Evolutionary conservation across 345 rosid genomes (phyloP), one percentile per base, ranked within the genome.

Genomic region (Eucalyptus regnans): DNA sequence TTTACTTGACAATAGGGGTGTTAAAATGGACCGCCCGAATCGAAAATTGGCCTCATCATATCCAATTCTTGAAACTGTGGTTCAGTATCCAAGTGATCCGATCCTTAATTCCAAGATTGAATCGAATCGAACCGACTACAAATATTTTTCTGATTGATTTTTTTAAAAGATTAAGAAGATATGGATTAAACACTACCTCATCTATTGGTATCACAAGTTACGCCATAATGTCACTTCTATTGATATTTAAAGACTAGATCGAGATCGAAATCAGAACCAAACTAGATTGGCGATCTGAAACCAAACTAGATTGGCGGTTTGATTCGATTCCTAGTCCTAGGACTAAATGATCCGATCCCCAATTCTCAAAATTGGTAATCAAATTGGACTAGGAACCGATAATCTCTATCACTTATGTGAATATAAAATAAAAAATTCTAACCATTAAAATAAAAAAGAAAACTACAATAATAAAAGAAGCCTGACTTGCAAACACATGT

Each of bases 81-180:
- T 50, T 50, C 1, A 7, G 4, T 7, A 52, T 0, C 56, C 2
- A 18, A 52, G 0, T 1, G 2, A 3, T 18, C 4, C 0, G 1
- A 52, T 52, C 25, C 23, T 0, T 0, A 2, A 52, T 52, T 52
- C 10, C 5, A 52, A 8, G 0, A 52, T 4, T 7, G 25, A 52
- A 7, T 52, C 1, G 5, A 2, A 52, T 52, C 0, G 5, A 52
- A 52, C 1, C 0, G 1, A 52, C 0, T 8, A 20, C 2, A 3
- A 7, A 52, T 20, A 20, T 20, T 50, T 7, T 44, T 52, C 7
- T 52, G 0, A 52, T 52, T 52, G 18, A 16, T 17, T 52, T 52
- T 17, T 3, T 3, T 3, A 17, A 51, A 52, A 52, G 1, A 17
- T 52, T 52, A 7, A 52, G 2, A 52, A 52, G 9, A 52, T 18